Base-by-base conservation (phyloP, 306 rosid genomes). In the Purshia tridentata region DNA sequence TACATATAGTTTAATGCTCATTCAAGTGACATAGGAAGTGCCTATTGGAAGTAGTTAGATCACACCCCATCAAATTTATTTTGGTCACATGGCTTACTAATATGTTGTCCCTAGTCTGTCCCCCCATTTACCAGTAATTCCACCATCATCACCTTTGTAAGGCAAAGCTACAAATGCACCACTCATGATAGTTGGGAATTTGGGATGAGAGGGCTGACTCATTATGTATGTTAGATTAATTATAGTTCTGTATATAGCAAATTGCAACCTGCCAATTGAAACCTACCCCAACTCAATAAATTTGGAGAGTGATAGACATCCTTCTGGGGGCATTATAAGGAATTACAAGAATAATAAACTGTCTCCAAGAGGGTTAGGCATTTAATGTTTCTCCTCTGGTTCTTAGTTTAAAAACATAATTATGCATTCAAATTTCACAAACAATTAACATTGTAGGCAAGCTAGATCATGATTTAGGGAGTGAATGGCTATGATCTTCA, bases 31-130 rank as follows among this genome's bases (percentile, higher is more conserved):
- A 57, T 50, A 57, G 20, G 65, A 22, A 44, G 35, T 44, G 46
- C 67, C 50, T 22, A 19, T 57, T 65, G 10, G 19, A 78, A 29
- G 70, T 73, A 42, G 78, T 68, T 66, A 62, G 67, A 46, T 73
- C 61, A 57, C 65, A 62, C 76, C 80, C 72, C 83, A 75, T 72
- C 41, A 22, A 4, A 75, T 63, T 80, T 80, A 70, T 53, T 74
- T 15, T 56, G 65, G 40, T 29, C 83, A 75, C 80, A 69, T 80
- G 83, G 72, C 29, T 37, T 54, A 55, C 69, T 62, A 19, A 62
- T 69, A 19, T 47, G 49, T 48, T 73, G 75, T 49, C 8, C 35
- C n/a, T 49, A n/a, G 35, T 59, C 49, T 40, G 60, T 40, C 57
- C 23, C 13, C 50, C 9, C 11, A 15, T 41, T 53, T 42, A 61